These are phyloP conservation scores for Cryphonectria radicalis DNA, from an alignment of 2,329 filamentous ascomycete species.

Conservation along the genomic window DNA sequence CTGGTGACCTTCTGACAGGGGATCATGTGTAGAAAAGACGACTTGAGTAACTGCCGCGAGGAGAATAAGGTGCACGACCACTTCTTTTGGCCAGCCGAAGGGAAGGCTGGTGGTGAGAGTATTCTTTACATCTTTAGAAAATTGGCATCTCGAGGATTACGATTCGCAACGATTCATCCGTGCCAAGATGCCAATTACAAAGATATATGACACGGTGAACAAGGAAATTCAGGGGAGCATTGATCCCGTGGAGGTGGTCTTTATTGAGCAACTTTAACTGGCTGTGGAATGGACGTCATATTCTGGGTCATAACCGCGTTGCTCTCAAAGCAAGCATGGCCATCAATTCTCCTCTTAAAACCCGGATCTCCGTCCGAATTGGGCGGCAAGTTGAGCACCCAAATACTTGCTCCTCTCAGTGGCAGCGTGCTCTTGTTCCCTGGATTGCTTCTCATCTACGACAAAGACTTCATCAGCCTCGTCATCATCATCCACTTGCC, in stretches of 20 bases:
- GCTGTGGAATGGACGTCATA: not conserved
- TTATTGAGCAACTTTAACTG: not conserved
- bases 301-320: not conserved
- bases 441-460: slow-evolving; percentile 4
- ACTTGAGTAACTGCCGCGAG: not conserved
- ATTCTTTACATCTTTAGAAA: not conserved
- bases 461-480: slow-evolving; percentile 21
- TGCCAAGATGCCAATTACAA: not conserved
- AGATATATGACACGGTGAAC: not conserved
- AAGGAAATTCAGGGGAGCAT: not conserved
- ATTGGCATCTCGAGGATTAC: not conserved
- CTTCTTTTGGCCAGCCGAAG: not conserved
- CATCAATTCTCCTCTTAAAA: not conserved
- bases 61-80: too few relatives aligned
- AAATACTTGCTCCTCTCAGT: slow-evolving; percentile 7
- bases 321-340: not conserved
- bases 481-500: not conserved
- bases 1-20: not conserved
- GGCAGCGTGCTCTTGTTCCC: slow-evolving; percentile 4
- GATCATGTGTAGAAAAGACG: not conserved
- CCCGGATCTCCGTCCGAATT: slow-evolving; percentile 8
- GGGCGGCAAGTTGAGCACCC: slow-evolving; percentile 17
- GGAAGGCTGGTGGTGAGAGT: not conserved
- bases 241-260: not conserved
- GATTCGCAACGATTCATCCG: not conserved